Base-by-base conservation (phyloP, 257 asterid genomes). In the Plectranthus barbatus region DNA sequence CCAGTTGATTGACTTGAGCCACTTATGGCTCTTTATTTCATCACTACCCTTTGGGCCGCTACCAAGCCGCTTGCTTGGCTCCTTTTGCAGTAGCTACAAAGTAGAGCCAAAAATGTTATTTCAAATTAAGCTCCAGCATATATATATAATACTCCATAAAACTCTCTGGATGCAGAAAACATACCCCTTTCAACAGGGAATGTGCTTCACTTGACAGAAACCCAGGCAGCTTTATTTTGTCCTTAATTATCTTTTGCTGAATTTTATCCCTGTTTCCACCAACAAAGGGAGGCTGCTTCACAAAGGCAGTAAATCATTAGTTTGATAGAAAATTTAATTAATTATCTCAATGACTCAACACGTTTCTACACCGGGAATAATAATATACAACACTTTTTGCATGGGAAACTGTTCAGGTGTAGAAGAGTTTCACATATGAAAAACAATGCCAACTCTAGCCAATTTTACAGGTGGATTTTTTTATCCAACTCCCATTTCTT, bases 161-260 rank as follows among this genome's bases (percentile, higher is more conserved):
- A 23, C 13, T 23, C 10, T 14, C 8, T 2, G 26, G 29, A 15
- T 17, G 34, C 24, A 13, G 33, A 36, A 37, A 9, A 18, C 7
- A 48, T 80, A 83, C 90, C 80, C 81, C 90, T 80, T 80, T 85
- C 64, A 85, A 56, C 68, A 85, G 78, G 17, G 93, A 72, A 73
- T 82, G 86, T 59, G 85, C 29, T 67, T 67, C 72, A n/a, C 31
- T 15, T 10, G 72, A 33, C 66, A 67, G 51, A 48, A 7, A 67
- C 4, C 76, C 59, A 8, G 94, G 94, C 71, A 84, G 72, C 78
- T 84, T 81, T 15, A 84, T 20, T 71, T 74, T 81, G 61, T 83
- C 87, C 76, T 81, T 83, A 1, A 76, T 49, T 64, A 83, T 78
- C 82, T 81, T 83, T 26, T 72, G 85, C 58, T 83, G 87, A 76